Conservation (phyloP, 768 basidiomycete genomes). For the Lactarius akahatsu region DNA sequence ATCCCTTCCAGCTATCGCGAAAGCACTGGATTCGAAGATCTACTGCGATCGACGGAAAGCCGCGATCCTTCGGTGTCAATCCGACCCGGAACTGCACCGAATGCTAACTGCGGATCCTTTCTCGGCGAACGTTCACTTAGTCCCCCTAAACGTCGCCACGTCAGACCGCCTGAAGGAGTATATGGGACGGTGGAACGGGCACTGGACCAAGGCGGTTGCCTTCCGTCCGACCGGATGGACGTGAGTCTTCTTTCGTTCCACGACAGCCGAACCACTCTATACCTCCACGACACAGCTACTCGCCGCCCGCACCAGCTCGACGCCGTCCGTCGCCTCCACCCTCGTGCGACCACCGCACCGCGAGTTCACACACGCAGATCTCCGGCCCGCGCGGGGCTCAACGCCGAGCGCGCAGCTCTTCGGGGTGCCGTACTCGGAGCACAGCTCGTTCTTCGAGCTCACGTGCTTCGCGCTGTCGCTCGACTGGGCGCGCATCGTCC, state of each 20-base stretch:
- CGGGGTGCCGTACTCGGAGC: conserved; percentile 91
- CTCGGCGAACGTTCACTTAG: conserved; percentile 79
- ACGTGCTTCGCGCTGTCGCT: conserved; percentile 93
- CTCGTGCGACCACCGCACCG: conserved; percentile 64
- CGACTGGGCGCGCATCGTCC: conserved; percentile 85
- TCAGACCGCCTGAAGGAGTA: conserved; percentile 79
- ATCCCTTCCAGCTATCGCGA: conserved; percentile 66
- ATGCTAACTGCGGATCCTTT: conserved; percentile 76
- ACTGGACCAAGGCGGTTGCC: conserved; percentile 70
- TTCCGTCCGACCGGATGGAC: conserved; percentile 98
- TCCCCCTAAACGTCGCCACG: conserved; percentile 73
- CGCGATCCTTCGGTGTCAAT: conserved; percentile 81
- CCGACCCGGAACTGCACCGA: conserved; percentile 76
- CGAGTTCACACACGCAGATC: conserved; percentile 66
- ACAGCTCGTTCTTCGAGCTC: conserved; percentile 92
- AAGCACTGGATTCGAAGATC: conserved; percentile 75
- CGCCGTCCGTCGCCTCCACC: conserved; percentile 65
- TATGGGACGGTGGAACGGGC: conserved; percentile 67
- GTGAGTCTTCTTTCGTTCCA: conserved; percentile 45
- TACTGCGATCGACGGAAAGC: conserved; percentile 88
- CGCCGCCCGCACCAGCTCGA: conserved; percentile 57
- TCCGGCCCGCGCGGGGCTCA: conserved; percentile 70
- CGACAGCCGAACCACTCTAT: no score
- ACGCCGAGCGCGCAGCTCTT: conserved; percentile 68
- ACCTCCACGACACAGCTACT: conserved; percentile 46